These are phyloP conservation scores for Euphrasia confusa DNA, from an alignment of 257 asterid species.

Conservation along the genomic window DNA sequence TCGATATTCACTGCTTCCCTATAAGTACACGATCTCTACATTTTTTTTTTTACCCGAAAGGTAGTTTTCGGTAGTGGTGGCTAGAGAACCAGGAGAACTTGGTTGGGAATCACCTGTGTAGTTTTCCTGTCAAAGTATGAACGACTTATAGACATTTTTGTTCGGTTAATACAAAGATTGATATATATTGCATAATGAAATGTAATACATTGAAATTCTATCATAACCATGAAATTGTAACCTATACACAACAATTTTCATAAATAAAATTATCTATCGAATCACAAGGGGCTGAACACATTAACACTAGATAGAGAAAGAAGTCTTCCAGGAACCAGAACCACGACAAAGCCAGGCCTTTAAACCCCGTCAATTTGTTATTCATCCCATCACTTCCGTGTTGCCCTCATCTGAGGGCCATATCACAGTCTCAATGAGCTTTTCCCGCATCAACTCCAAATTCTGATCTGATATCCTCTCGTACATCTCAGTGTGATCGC, in stretches of 20 bases:
- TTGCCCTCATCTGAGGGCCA: constrained; percentile 79
- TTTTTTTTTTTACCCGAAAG: neutral
- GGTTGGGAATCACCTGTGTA: too few relatives aligned
- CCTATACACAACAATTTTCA: neutral
- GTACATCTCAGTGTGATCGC: constrained; percentile 78
- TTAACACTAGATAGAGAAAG: neutral
- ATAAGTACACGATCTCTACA: neutral
- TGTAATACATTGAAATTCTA: neutral
- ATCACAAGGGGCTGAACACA: neutral
- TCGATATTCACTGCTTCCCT: neutral
- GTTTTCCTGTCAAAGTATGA: too few relatives aligned
- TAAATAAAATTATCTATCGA: neutral
- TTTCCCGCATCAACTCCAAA: constrained; percentile 77
- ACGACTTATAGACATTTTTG: too few relatives aligned
- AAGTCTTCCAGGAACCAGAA: neutral
- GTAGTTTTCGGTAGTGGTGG: too few relatives aligned
- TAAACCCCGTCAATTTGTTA: too few relatives aligned
- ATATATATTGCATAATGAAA: too few relatives aligned
- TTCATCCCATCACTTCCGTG: constrained; percentile 44
- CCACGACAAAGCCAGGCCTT: neutral
- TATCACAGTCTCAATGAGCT: constrained; percentile 70
- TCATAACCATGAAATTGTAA: neutral
- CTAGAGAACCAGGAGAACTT: too few relatives aligned
- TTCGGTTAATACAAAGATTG: too few relatives aligned
- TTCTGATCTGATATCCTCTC: constrained; percentile 78